Percentiles rank a stretch among this genome's conserved stretches.
These are phyloP conservation scores for Amaranthus tricolor DNA, from an alignment of 179 eudicot species.

Conservation along the genomic window DNA sequence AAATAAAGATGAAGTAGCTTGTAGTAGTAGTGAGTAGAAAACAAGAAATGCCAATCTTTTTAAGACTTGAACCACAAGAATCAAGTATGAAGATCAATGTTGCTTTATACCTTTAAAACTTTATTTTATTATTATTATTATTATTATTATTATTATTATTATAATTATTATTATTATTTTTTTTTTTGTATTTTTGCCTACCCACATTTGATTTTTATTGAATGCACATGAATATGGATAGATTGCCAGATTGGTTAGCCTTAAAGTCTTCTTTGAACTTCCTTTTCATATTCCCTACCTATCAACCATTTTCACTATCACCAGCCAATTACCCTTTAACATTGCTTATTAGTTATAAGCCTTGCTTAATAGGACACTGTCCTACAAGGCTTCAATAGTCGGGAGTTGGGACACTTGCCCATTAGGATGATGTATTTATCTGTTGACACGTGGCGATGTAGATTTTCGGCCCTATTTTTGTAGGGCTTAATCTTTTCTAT, in stretches of 20 bases:
- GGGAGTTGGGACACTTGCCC: background rate
- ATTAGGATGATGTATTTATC: background rate
- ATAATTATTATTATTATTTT: constrained; percentile 9
- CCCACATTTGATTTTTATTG: constrained; percentile 26
- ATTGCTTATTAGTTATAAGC: too few species aligned
- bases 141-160: background rate
- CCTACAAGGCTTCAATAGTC: constrained; percentile 3
- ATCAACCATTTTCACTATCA: background rate
- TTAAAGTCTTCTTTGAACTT: constrained; percentile 28
- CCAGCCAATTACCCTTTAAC: background rate
- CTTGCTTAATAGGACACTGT: constrained; percentile 1
- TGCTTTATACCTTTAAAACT: constrained; percentile 14
- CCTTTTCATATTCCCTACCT: constrained; percentile 31
- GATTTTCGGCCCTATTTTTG: background rate
- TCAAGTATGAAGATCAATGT: constrained; percentile 11
- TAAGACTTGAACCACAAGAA: constrained; percentile 34
- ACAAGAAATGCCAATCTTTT: background rate
- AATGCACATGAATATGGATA: constrained; percentile 46
- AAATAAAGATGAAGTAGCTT: background rate
- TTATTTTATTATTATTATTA: background rate
- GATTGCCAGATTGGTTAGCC: constrained; percentile 34
- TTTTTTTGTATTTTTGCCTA: constrained; percentile 7
- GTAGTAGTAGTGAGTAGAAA: constrained; percentile 5
- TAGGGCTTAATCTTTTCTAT: background rate
- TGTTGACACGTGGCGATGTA: background rate